A percentile compares a stretch with the other conserved stretches of the same genome.
phyloP scores from a whole-genome alignment of 2,329 filamentous ascomycete species.

The Scortechinia acanthostroma region DNA sequence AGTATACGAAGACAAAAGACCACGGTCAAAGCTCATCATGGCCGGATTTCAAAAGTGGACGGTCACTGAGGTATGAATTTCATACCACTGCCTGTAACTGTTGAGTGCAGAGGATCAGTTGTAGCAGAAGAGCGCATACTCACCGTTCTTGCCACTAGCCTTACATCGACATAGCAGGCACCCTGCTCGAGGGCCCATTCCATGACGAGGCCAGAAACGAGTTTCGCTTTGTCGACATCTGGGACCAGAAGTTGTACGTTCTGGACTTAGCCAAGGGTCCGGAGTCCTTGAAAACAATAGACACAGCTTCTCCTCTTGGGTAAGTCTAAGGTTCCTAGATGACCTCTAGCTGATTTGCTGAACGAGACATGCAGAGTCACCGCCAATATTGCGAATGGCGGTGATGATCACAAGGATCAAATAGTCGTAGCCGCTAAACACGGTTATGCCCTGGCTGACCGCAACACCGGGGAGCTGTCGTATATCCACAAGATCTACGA shows the following conservation, averaged over 20 bases:
- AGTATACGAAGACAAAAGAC: too few species aligned
- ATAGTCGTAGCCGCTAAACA: constrained; percentile 76
- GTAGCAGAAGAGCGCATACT: background rate
- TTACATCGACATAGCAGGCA: background rate
- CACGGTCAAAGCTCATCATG: too few species aligned
- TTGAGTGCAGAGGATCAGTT: background rate
- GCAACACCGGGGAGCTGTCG: constrained; percentile 43
- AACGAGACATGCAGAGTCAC: constrained; percentile 58
- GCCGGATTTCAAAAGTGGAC: background rate
- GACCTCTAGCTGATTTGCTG: constrained; percentile 41
- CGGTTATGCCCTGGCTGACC: constrained; percentile 73
- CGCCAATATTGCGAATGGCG: constrained; percentile 66
- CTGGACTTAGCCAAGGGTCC: constrained; percentile 60
- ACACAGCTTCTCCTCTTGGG: constrained; percentile 50
- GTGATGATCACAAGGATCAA: constrained; percentile 49
- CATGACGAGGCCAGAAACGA: constrained; percentile 59
- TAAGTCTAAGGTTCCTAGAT: constrained; percentile 14
- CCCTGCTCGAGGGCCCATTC: constrained; percentile 68
- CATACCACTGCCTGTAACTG: too few species aligned
- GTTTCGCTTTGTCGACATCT: constrained; percentile 78
- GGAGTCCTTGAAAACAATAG: constrained; percentile 43
- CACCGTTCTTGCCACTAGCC: background rate
- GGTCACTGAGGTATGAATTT: background rate
- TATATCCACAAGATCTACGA: constrained; percentile 34
- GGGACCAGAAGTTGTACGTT: constrained; percentile 66